These are phyloP conservation scores for Plasmopara viticola DNA, from an alignment of 352 stramenopile genomes.

Conservation along the genomic window DNA sequence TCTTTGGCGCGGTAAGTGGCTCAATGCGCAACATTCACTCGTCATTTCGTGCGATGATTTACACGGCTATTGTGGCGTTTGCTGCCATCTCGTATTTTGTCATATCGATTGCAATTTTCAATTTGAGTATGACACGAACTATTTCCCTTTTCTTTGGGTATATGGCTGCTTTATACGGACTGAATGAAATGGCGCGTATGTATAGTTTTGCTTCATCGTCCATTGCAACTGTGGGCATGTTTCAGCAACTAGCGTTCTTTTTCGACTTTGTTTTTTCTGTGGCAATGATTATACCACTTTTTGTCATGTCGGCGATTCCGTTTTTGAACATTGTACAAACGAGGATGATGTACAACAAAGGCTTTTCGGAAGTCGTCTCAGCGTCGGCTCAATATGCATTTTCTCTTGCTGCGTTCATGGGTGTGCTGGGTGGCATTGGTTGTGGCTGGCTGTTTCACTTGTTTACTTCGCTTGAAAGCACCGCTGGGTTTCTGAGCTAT, in stretches of 20 bases:
- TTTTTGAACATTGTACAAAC: conserved; percentile 86
- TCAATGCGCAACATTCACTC: conserved; percentile 32
- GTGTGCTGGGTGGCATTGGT: conserved; percentile 54
- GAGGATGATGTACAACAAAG: conserved; percentile 90
- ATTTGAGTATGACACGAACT: conserved; percentile 26
- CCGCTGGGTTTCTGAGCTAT: conserved; percentile 71
- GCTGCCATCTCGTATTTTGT: conserved; percentile 48
- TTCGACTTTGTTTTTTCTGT: conserved; percentile 82
- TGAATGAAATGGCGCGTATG: conserved; percentile 84
- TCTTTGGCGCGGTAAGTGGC: conserved; percentile 30
- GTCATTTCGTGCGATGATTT: conserved; percentile 42
- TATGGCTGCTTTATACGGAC: conserved; percentile 61
- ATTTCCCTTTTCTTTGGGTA: conserved; percentile 80
- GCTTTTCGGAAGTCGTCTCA: conserved; percentile 80
- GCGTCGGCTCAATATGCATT: conserved; percentile 84
- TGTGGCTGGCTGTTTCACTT: conserved; percentile 79
- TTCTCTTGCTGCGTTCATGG: conserved; percentile 73
- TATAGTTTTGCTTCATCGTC: conserved; percentile 68
- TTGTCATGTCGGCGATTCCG: conserved; percentile 76
- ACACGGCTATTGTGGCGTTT: conserved; percentile 37
- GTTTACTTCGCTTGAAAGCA: conserved; percentile 67
- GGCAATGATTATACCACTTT: conserved; percentile 64
- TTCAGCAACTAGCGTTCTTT: conserved; percentile 78
- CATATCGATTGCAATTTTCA: conserved; percentile 28
- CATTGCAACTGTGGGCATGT: conserved; percentile 57